Conservation (phyloP, 208 protist genomes). For the Zelonia costaricensis region DNA sequence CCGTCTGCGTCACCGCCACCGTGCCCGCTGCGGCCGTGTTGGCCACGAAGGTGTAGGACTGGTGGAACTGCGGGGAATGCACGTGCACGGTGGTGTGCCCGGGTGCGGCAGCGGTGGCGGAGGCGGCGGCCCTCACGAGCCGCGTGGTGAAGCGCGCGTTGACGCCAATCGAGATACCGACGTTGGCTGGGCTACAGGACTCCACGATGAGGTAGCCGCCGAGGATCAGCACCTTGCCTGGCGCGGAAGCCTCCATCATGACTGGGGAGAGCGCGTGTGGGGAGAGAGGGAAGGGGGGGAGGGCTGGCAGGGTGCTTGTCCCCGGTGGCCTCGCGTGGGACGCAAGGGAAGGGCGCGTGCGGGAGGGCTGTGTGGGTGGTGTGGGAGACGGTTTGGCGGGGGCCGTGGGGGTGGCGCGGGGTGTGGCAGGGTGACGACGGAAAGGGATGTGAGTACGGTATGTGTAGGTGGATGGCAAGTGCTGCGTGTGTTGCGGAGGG, state of each 20-base stretch:
- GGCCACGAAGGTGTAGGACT: slow-evolving; percentile 65
- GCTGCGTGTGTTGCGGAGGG: too few species aligned
- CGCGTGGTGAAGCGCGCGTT: slow-evolving; percentile 88
- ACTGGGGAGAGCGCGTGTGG: background rate
- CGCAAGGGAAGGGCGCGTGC: too few species aligned
- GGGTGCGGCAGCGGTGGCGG: background rate
- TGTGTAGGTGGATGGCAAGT: too few species aligned
- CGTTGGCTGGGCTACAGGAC: slow-evolving; percentile 54
- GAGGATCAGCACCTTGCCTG: slow-evolving; percentile 96
- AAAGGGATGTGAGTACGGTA: too few species aligned
- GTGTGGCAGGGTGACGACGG: too few species aligned
- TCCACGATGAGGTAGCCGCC: slow-evolving; percentile 96
- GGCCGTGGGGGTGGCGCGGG: too few species aligned
- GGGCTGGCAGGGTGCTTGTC: background rate
- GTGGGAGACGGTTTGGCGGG: too few species aligned
- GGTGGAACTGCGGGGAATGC: slow-evolving; percentile 82
- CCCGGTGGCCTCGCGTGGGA: too few species aligned
- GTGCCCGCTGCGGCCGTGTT: slow-evolving; percentile 17
- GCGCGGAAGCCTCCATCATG: slow-evolving; percentile 69
- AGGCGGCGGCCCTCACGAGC: slow-evolving; percentile 15
- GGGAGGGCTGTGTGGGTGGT: too few species aligned
- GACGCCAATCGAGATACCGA: slow-evolving; percentile 93
- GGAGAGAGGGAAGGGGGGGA: background rate
- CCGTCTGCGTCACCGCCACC: slow-evolving; percentile 58
- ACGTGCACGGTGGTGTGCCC: slow-evolving; percentile 53